A percentile compares a stretch with the other conserved stretches of the same genome.
These are phyloP conservation scores for Penicillium sp. DNA, from an alignment of 2,329 filamentous ascomycete species.

Conservation along the genomic window DNA sequence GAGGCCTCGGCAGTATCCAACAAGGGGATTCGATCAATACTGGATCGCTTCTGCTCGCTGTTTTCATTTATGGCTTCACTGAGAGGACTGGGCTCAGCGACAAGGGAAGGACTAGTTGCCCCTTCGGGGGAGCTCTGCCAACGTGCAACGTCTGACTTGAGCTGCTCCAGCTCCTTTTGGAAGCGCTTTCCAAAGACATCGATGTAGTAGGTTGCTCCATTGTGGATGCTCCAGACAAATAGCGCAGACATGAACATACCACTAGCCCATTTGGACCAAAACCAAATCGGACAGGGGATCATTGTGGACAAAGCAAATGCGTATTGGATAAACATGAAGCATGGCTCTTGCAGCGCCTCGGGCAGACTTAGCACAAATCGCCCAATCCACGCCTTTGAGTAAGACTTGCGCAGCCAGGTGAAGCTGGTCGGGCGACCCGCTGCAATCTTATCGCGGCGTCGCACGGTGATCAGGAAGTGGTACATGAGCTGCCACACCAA, in stretches of 20 bases:
- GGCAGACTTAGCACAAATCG: conserved; percentile 79
- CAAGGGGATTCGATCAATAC: conserved; percentile 38
- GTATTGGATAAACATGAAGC: conserved; percentile 97
- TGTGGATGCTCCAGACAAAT: conserved; percentile 95
- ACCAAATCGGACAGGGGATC: conserved; percentile 92
- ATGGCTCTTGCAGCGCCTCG: conserved; percentile 71
- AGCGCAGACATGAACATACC: conserved; percentile 72
- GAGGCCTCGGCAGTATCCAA: conserved; percentile 29
- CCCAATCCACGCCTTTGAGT: conserved; percentile 85
- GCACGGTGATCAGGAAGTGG: conserved; percentile 92
- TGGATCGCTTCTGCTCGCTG: conserved; percentile 21
- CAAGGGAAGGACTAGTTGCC: conserved; percentile 29
- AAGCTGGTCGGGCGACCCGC: conserved; percentile 94
- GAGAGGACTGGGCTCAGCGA: conserved; percentile 23
- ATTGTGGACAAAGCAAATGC: conserved; percentile 86
- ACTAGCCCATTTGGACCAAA: conserved; percentile 80
- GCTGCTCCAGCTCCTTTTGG: conserved; percentile 88
- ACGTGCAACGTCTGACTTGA: conserved; percentile 84
- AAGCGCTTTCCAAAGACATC: conserved; percentile 96
- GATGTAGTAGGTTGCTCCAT: conserved; percentile 96
- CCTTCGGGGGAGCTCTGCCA: conserved; percentile 62
- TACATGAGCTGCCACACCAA: conserved; percentile 89
- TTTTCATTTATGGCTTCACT: conserved; percentile 22
- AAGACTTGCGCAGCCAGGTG: conserved; percentile 91
- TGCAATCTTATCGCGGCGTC: conserved; percentile 91